phyloP scores from a whole-genome alignment of 768 basidiomycete species.

The Trichaptum fuscoviolaceum region DNA sequence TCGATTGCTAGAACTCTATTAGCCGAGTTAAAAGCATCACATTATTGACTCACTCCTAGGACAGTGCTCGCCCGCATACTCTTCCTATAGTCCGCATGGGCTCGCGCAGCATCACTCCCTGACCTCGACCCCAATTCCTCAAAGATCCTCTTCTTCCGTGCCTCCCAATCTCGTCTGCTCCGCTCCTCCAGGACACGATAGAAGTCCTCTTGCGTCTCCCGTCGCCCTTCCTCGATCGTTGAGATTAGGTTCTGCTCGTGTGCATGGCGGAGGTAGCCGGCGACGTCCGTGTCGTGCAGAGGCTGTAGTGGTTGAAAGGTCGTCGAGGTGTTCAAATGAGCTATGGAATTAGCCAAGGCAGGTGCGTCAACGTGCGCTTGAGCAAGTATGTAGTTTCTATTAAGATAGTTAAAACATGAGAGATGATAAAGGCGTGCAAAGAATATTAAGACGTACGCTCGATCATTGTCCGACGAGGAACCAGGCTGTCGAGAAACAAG shows the following conservation, averaged over 20 bases:
- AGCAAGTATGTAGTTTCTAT: constrained; percentile 86
- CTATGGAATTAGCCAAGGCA: constrained; percentile 78
- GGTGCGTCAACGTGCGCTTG: constrained; percentile 92
- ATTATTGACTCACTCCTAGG: constrained; percentile 42
- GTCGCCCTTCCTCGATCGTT: constrained; percentile 85
- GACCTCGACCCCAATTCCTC: constrained; percentile 64
- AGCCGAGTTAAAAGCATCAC: not conserved
- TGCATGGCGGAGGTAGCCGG: constrained; percentile 90
- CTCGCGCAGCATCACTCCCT: not conserved
- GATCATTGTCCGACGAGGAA: constrained; percentile 58
- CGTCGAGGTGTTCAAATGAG: constrained; percentile 71
- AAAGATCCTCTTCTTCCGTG: constrained; percentile 82
- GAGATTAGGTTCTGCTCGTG: constrained; percentile 94
- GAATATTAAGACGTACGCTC: constrained; percentile 51
- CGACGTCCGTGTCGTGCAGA: constrained; percentile 89
- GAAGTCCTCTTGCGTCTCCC: constrained; percentile 81
- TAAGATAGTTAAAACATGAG: constrained; percentile 11
- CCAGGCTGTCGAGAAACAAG: constrained; percentile 71
- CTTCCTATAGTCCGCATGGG: not conserved
- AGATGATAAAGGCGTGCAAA: constrained; percentile 5
- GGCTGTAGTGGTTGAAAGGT: constrained; percentile 90
- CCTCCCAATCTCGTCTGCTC: constrained; percentile 80
- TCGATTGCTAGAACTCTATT: constrained; percentile 8
- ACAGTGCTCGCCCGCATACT: constrained; percentile 34
- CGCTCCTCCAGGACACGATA: constrained; percentile 75